Evolutionary conservation across 2,329 filamentous ascomycete genomes (phyloP).

Genomic region (Ampelomyces quisqualis): DNA sequence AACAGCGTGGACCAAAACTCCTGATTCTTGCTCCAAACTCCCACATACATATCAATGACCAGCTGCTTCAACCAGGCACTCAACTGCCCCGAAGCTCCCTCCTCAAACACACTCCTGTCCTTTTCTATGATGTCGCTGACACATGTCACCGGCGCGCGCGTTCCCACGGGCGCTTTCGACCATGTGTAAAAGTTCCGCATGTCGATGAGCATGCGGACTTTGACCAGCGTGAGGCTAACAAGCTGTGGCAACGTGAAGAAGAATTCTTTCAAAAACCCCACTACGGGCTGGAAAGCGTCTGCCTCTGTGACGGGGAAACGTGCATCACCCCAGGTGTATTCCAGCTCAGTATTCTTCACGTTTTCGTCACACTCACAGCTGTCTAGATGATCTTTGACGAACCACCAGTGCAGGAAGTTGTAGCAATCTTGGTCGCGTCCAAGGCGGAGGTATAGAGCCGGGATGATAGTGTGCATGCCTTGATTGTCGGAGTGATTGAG

Average conservation of each 20-base stretch:
- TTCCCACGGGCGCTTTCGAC: too few relatives aligned
- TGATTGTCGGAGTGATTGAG: conserved; percentile 51
- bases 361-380: background rate
- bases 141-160: conserved; percentile 3
- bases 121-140: background rate
- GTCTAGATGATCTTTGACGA: conserved; percentile 16
- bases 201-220: conserved; percentile 41
- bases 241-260: conserved; percentile 11
- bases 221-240: conserved; percentile 39
- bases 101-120: background rate
- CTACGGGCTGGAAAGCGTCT: conserved; percentile 46
- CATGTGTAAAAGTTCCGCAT: conserved; percentile 27
- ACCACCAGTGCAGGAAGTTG: conserved; percentile 53
- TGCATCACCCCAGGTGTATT: conserved; percentile 42
- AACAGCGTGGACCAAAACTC: conserved; percentile 15
- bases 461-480: conserved; percentile 47
- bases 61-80: conserved; percentile 27
- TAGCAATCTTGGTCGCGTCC: conserved; percentile 55
- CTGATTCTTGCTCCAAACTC: conserved; percentile 4
- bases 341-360: too few relatives aligned
- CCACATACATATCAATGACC: conserved; percentile 12
- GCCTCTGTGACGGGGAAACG: conserved; percentile 43
- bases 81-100: conserved; percentile 16
- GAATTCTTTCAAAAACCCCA: background rate
- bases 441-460: conserved; percentile 50